Evolutionary conservation across 805 yeast genomes (phyloP), one percentile per base, ranked within the genome.

Genomic region (Candida lessepsii): DNA sequence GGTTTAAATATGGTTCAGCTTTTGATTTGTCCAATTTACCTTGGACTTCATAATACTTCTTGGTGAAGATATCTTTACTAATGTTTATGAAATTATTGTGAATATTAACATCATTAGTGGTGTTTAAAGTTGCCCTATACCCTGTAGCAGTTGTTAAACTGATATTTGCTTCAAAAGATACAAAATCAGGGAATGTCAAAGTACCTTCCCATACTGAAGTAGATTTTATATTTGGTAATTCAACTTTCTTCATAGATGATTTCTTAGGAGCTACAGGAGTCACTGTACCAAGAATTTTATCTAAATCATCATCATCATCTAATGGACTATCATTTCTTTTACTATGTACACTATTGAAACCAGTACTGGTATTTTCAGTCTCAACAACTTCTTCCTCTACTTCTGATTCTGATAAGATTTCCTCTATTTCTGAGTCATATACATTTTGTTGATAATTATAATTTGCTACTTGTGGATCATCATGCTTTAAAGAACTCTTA

Each of bases 1-100:
- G 71, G 19, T 56, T 47, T 45, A 86, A 58, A 53, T 86, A 86
- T 9, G 63, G 63, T 39, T 73, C 78, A 1, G 88, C 95, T 37
- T 61, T 67, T 5, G 47, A 40, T 3, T 65, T 53, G 50, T 76
- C 80, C 32, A 87, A 65, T 40, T 88, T 68, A 3, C 95, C 95
- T 44, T 78, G 81, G 32, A 86, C 61, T 21, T 63, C 63, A 48
- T 80, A 58, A 25, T 59, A 48, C 29, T 52, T 37, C 14, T 47
- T 41, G 24, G 45, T 40, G 41, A 62, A 57, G 4, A 73, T 52
- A 29, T 63, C 64, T 35, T 53, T 54, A 44, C 58, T 48, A 35
- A 53, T 47, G 30, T 53, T 53, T 48, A 56, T 35, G 53, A 57
- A 49, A 47, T 56, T 39, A 54, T 59, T 54, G 45, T 52, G 52